Evolutionary conservation across 176 grass and related monocot genomes (phyloP), one percentile per base, ranked within the genome.

Genomic region (Coix lacrymajobi): DNA sequence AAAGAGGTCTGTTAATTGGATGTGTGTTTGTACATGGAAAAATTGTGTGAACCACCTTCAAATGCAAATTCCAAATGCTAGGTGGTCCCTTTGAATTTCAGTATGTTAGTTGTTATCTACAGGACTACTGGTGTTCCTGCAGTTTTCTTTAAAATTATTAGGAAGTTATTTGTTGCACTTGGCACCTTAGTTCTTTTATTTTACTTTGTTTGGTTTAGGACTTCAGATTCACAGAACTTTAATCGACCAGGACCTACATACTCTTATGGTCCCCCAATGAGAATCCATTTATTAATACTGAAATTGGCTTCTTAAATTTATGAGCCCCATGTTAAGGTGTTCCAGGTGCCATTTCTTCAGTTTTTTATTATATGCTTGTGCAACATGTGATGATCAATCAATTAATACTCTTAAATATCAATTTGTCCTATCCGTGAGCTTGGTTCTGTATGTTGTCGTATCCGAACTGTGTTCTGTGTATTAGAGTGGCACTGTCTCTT

Each of bases 261-360:
- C 25, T 30, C 58, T 45, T 2, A 25, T 64, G 54, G 60, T 64
- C 63, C 77, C 51, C 16, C 51, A 12, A 40, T 34, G 10, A 11
- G 32, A 40, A 85, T 46, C 26, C 71, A 46, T 82, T 80, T 62
- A 79, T 84, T 32, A 79, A 84, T 67, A 28, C 65, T 79, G 37
- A 45, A 84, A 81, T 19, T 65, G 48, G 60, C 12, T 64, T 71
- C 25, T 85, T 79, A 64, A 63, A 62, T 72, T 78, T 19, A 54
- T 43, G 34, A 75, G 20, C 19, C 66, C 45, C 44, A 57, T 17
- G 20, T 75, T 68, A 69, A 43, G 54, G 43, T 72, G 20, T 22
- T 76, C 5, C 32, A 76, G n/a, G 62, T 69, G 71, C 62, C 22
- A 76, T 85, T 76, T 76, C 19, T 52, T 62, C 69, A 54, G 5